Evolutionary conservation across 495 filamentous ascomycete species (phyloP), one percentile per base, ranked within the genome.

Genomic region (Viridothelium virens): DNA sequence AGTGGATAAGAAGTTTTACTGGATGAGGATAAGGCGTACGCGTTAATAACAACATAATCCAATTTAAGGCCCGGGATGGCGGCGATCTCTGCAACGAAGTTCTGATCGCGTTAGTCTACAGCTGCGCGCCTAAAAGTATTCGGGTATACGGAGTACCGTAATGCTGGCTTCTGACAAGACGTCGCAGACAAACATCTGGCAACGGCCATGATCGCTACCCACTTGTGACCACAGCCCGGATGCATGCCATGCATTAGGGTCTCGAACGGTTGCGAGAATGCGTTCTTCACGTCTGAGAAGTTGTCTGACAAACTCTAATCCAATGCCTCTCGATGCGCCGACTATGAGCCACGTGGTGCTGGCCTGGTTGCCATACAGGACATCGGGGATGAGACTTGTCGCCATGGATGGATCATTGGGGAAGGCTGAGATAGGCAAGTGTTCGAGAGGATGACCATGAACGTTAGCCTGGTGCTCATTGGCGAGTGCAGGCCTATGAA

Each of bases 301-400:
- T 66, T 86, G 83, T 11, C 74, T 69, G 2, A 80, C 79, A 67
- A 84, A 82, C 67, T 85, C 84, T 31, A 84, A 72, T 44, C 84
- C 84, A 66, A 86, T 86, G 65, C 84, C 84, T 71, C 83, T 76
- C 56, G 79, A 81, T 37, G 82, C 83, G 41, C 83, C 84, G 12
- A 85, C 75, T n/a, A 85, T 77, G 10, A 84, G 70, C 80, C 83
- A 84, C 9, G 81, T 82, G 53, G 69, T 76, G 44, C 53, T 62
- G n/a, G 74, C 70, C 61, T 71, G 39, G 62, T 71, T 67, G 62
- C 65, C 63, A 56, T 72, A 74, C 64, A 74, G 65, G 16, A 67
- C 64, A 64, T 72, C 68, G 10, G 70, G 69, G n/a, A 74, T 74
- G 48, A 66, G 70, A 63, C 72, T 75, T 70, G 74, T 75, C 18